Conservation (phyloP, 2,329 filamentous ascomycete genomes). For the Aspergillus intermedius region DNA sequence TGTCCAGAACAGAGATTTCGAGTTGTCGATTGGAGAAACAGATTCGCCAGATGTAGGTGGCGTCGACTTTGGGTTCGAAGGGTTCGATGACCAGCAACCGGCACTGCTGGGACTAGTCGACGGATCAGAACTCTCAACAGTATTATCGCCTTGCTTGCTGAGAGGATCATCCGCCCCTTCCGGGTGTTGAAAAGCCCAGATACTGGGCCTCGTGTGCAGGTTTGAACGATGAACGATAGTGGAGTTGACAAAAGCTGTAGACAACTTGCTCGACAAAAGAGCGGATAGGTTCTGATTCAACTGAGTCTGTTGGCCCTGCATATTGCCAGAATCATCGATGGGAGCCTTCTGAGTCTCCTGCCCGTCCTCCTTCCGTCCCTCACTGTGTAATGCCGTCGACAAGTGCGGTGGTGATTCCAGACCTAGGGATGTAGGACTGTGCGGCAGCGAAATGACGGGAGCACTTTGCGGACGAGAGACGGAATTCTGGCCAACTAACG, state of each 20-base stretch:
- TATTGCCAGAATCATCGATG: background rate
- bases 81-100: slow-evolving; percentile 13
- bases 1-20: slow-evolving; percentile 4
- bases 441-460: background rate
- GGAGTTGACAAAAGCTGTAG: slow-evolving; percentile 32
- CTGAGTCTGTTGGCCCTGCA: slow-evolving; percentile 9
- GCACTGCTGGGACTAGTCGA: slow-evolving; percentile 25
- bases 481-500: background rate
- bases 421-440: background rate
- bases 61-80: slow-evolving; percentile 26
- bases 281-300: slow-evolving; percentile 26
- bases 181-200: slow-evolving; percentile 18
- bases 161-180: slow-evolving; percentile 4
- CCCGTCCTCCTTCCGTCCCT: background rate
- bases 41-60: slow-evolving; percentile 29
- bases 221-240: slow-evolving; percentile 36
- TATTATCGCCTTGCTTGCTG: slow-evolving; percentile 21
- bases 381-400: background rate
- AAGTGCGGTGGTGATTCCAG: background rate
- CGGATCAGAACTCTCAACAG: slow-evolving; percentile 27
- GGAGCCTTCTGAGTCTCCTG: background rate
- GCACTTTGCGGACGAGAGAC: background rate
- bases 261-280: slow-evolving; percentile 32
- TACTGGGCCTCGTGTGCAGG: slow-evolving; percentile 27
- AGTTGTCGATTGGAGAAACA: slow-evolving; percentile 14